A percentile compares a stretch with the other conserved stretches of the same genome.
Evolutionary conservation across 169 alveolate genomes (phyloP).

Genomic region (Plasmodium gaboni): DNA sequence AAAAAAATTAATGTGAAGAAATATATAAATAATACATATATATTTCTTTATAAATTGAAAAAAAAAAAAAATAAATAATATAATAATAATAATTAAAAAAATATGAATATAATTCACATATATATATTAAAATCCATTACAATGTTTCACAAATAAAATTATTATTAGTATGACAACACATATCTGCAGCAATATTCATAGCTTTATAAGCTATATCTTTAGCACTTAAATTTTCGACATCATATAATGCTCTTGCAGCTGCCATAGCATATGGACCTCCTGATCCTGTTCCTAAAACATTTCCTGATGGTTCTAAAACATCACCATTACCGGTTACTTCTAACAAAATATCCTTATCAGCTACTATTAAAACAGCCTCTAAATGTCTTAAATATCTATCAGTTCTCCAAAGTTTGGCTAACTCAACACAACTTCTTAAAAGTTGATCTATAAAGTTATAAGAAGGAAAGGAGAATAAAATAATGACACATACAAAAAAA

Average conservation of each 20-base stretch:
- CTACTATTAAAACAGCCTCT: constrained; percentile 88
- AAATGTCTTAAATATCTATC: constrained; percentile 85
- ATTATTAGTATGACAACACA: constrained; percentile 85
- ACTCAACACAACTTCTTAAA: constrained; percentile 87
- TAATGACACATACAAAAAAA: background rate
- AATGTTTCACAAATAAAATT: constrained; percentile 80
- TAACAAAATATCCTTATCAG: constrained; percentile 84
- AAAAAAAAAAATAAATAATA: no score
- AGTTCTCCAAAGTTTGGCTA: constrained; percentile 90
- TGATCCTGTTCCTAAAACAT: constrained; percentile 89
- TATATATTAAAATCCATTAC: background rate
- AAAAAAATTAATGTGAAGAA: no score
- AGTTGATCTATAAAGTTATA: constrained; percentile 81
- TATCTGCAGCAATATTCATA: constrained; percentile 88
- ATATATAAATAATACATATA: no score
- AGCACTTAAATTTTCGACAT: constrained; percentile 82
- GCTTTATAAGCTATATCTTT: constrained; percentile 84
- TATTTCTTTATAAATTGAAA: no score
- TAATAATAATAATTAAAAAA: no score
- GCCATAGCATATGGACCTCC: constrained; percentile 91
- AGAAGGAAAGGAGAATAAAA: background rate
- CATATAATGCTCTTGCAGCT: constrained; percentile 88
- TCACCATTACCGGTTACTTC: constrained; percentile 90
- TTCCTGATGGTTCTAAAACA: constrained; percentile 88
- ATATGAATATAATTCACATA: no score